A percentile compares a stretch with the other conserved stretches of the same genome.
Conservation (phyloP, 306 rosid species). For the Quercus aquifolioides region DNA sequence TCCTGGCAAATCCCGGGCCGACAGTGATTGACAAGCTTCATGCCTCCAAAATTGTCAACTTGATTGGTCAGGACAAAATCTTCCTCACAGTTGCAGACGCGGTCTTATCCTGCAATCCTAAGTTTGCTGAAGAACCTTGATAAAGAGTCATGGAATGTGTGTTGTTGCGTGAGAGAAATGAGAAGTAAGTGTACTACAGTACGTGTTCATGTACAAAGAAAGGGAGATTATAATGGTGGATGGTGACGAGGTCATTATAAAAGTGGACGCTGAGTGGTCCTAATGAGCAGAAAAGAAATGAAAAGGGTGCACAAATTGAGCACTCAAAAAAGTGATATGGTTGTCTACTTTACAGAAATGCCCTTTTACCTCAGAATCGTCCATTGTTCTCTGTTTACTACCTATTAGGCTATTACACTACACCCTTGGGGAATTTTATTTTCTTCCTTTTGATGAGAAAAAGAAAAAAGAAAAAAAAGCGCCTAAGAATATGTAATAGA, state of each 20-base stretch:
- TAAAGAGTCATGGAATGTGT: background rate
- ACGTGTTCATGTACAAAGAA: background rate
- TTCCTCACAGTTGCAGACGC: slow-evolving; percentile 90
- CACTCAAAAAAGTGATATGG: slow-evolving; percentile 13
- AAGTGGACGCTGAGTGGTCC: slow-evolving; percentile 15
- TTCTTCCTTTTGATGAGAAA: background rate
- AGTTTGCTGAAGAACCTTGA: slow-evolving; percentile 57
- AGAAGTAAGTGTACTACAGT: background rate
- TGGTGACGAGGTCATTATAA: slow-evolving; percentile 15
- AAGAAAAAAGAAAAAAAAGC: background rate
- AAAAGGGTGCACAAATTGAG: slow-evolving; percentile 26
- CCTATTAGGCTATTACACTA: too few relatives aligned
- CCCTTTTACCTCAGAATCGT: background rate
- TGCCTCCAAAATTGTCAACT: slow-evolving; percentile 43
- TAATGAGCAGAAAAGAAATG: slow-evolving; percentile 16
- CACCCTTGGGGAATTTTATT: background rate
- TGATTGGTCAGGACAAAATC: slow-evolving; percentile 72
- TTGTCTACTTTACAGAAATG: slow-evolving; percentile 19
- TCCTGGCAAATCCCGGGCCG: slow-evolving; percentile 86
- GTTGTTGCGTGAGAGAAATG: background rate
- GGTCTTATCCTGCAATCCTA: slow-evolving; percentile 63
- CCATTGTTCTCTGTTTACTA: background rate
- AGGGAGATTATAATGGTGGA: slow-evolving; percentile 4
- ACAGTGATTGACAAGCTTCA: slow-evolving; percentile 78
- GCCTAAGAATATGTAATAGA: background rate